Evolutionary conservation across 1,139 yeast genomes (phyloP).

Genomic region (Sugiyamaella castrensis): DNA sequence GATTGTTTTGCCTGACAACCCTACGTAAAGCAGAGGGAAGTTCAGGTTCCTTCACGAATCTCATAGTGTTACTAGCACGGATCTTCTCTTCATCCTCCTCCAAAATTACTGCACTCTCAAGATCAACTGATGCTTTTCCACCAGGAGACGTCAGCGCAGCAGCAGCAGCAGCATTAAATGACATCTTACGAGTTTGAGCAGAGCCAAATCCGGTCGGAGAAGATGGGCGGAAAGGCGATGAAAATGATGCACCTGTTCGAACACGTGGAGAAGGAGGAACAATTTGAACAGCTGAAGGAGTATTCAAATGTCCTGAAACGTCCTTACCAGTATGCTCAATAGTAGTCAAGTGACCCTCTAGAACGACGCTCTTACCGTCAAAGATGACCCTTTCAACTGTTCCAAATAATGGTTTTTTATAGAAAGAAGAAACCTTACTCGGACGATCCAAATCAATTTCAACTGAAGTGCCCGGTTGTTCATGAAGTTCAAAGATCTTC

Average conservation of each 20-base stretch:
- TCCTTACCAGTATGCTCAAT: slow-evolving; percentile 53
- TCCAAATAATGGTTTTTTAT: slow-evolving; percentile 52
- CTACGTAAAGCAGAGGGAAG: slow-evolving; percentile 59
- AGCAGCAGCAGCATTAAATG: slow-evolving; percentile 21
- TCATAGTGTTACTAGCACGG: slow-evolving; percentile 54
- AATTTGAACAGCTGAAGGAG: slow-evolving; percentile 43
- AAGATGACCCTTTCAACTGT: slow-evolving; percentile 85
- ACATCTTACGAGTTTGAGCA: slow-evolving; percentile 19
- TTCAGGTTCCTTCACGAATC: slow-evolving; percentile 49
- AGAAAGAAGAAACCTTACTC: slow-evolving; percentile 44
- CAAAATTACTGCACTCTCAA: slow-evolving; percentile 39
- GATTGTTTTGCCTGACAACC: slow-evolving; percentile 72
- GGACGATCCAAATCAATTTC: slow-evolving; percentile 81
- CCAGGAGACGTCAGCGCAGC: slow-evolving; percentile 14
- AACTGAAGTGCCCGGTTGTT: slow-evolving; percentile 66
- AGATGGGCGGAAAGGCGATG: slow-evolving; percentile 13
- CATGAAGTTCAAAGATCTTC: slow-evolving; percentile 77
- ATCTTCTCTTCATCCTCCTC: slow-evolving; percentile 43
- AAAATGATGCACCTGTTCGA: slow-evolving; percentile 8
- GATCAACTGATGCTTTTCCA: slow-evolving; percentile 11
- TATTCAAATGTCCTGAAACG: slow-evolving; percentile 33
- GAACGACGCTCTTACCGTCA: slow-evolving; percentile 73
- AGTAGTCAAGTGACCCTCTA: slow-evolving; percentile 72
- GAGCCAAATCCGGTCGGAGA: slow-evolving; percentile 2
- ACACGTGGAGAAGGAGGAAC: slow-evolving; percentile 33